phyloP scores from a whole-genome alignment of 2,329 filamentous ascomycete species.

The Coniella lustricola region DNA sequence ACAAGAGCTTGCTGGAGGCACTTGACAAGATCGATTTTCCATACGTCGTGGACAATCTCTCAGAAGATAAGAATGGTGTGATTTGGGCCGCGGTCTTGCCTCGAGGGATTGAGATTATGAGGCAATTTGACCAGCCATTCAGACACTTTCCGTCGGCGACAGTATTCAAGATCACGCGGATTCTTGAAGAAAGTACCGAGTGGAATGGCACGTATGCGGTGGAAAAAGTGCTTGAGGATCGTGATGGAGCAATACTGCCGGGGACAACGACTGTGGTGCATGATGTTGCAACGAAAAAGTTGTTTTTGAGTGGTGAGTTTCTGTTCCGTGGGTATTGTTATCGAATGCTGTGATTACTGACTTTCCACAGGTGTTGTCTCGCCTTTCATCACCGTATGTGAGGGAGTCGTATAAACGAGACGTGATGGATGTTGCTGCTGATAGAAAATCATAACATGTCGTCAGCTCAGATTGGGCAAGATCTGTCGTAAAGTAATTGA shows the following conservation, averaged over 20 bases:
- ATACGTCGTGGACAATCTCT: conserved; percentile 5
- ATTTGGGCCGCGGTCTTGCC: conserved; percentile 5
- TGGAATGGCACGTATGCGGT: not conserved
- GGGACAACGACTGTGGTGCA: conserved; percentile 8
- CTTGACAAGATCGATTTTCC: not conserved
- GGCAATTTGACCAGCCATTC: not conserved
- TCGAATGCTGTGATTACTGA: not conserved
- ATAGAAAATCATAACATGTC: no score
- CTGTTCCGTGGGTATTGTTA: not conserved
- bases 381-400: conserved; percentile 7
- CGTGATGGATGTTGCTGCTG: not conserved
- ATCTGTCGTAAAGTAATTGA: no score
- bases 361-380: not conserved
- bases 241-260: not conserved
- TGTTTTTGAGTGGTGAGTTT: conserved; percentile 3
- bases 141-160: not conserved
- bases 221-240: conserved; percentile 2
- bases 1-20: not conserved
- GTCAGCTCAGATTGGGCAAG: no score
- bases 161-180: conserved; percentile 1
- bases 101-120: not conserved
- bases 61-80: not conserved
- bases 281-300: not conserved
- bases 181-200: no score
- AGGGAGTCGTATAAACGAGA: not conserved